phyloP scores from a whole-genome alignment of 805 yeast species.

The Suhomyces kilbournensis region DNA sequence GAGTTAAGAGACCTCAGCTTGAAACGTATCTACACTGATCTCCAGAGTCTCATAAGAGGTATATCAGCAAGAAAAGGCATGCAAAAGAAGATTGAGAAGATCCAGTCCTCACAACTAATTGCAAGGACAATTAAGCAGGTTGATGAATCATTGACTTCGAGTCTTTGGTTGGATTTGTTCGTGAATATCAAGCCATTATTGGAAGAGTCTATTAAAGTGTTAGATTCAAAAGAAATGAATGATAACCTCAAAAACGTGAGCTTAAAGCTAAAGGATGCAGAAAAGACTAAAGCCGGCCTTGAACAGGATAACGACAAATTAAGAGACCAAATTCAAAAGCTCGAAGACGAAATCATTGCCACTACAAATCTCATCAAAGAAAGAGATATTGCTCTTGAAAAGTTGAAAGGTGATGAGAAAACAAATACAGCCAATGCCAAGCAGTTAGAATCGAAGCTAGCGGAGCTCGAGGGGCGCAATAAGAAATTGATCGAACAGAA shows the following conservation, averaged over 20 bases:
- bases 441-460: constrained; percentile 26
- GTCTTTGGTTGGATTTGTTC: constrained; percentile 80
- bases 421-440: constrained; percentile 25
- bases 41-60: constrained; percentile 71
- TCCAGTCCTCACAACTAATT: constrained; percentile 69
- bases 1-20: constrained; percentile 67
- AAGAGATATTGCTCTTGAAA: constrained; percentile 45
- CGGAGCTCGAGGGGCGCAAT: constrained; percentile 28
- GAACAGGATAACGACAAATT: constrained; percentile 40
- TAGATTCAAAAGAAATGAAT: constrained; percentile 55
- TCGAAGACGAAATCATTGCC: constrained; percentile 33
- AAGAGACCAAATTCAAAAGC: constrained; percentile 27
- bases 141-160: constrained; percentile 41
- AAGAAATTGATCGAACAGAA: constrained; percentile 33
- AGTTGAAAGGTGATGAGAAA: constrained; percentile 41
- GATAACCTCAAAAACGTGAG: constrained; percentile 56
- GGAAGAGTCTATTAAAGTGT: constrained; percentile 57
- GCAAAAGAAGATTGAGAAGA: constrained; percentile 48
- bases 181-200: constrained; percentile 72
- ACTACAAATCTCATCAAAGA: constrained; percentile 35
- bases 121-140: constrained; percentile 58
- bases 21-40: constrained; percentile 48
- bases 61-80: constrained; percentile 50
- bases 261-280: constrained; percentile 35
- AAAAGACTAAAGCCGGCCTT: constrained; percentile 26